Base-by-base conservation (phyloP, 805 yeast genomes). In the Helenozyma baotianmanensis region DNA sequence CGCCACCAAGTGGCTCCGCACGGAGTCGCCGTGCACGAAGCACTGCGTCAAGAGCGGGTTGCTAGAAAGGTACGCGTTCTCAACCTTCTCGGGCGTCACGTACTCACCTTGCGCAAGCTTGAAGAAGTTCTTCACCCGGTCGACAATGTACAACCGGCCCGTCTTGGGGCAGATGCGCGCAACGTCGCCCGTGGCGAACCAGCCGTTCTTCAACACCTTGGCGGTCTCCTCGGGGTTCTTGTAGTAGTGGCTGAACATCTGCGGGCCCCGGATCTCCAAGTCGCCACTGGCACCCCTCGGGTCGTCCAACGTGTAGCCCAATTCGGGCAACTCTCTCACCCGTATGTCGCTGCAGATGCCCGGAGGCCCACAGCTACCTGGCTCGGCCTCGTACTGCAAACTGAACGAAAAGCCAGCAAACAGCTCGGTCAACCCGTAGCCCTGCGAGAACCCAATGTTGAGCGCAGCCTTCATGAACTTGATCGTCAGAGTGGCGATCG, bases 111-210 rank as follows among this genome's bases (percentile, higher is more conserved):
- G 70, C 6, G 70, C 52, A 42, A 65, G 59, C 43, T 82, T 82
- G 68, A 82, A 82, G 60, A 82, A 82, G 59, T 82, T 83, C 64
- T 82, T 82, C 24, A 82, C 87, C 40, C 92, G 68, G 50, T 83
- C 92, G 14, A 45, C 38, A 11, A 82, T 77, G 30, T 57, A 63
- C 15, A 83, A 53, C 29, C 80, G 67, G 9, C 88, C 85, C 6
- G 61, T 57, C 1, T 41, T 36, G 2, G 38, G 33, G 25, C 39
- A 37, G 19, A 46, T 42, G 3, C 48, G 35, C 1, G 47, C 50
- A 13, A 43, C 48, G 53, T 81, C 89, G 18, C 82, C 82, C 4
- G 82, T 74, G 26, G 58, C 53, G 53, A 75, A 75, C 78, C 80
- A 77, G 4, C 46, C 50, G 4, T 64, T 58, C 36, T 73, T 80